phyloP scores from a whole-genome alignment of 805 yeast genomes.

The Candida ascalaphidarum region DNA sequence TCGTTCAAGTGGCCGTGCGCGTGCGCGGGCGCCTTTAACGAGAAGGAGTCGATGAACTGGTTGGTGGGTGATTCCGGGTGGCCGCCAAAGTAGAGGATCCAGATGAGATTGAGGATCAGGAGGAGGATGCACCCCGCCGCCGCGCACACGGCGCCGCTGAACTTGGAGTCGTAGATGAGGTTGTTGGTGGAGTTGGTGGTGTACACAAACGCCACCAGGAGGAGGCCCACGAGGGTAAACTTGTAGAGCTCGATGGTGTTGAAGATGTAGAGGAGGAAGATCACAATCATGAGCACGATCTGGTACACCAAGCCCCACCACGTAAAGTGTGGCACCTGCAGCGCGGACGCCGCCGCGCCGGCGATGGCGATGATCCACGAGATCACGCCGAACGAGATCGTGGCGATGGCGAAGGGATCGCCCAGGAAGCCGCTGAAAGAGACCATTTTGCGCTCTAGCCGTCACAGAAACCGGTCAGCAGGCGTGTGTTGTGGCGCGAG shows the following conservation, averaged over 20 bases:
- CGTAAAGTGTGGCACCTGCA: slow-evolving; percentile 66
- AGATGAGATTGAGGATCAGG: slow-evolving; percentile 72
- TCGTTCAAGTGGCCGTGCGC: slow-evolving; percentile 26
- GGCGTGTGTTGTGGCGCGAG: no score
- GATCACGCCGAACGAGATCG: slow-evolving; percentile 62
- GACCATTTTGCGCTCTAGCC: no score
- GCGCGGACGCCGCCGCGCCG: slow-evolving; percentile 53
- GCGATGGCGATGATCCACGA: slow-evolving; percentile 88
- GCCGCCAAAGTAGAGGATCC: slow-evolving; percentile 87
- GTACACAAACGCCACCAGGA: slow-evolving; percentile 73
- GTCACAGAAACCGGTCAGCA: no score
- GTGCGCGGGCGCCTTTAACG: slow-evolving; percentile 39
- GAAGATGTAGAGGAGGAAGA: slow-evolving; percentile 44
- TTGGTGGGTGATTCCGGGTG: slow-evolving; percentile 84
- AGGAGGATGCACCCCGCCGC: slow-evolving; percentile 87
- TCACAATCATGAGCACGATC: slow-evolving; percentile 46
- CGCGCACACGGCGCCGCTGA: slow-evolving; percentile 69
- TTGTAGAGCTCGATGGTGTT: slow-evolving; percentile 67
- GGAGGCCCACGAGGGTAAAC: slow-evolving; percentile 43
- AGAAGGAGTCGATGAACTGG: slow-evolving; percentile 76
- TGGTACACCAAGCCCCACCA: slow-evolving; percentile 97
- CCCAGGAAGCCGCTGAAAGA: slow-evolving; percentile 57
- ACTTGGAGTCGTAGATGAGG: slow-evolving; percentile 55
- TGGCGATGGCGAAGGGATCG: slow-evolving; percentile 84
- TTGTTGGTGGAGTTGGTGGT: slow-evolving; percentile 77